Base-by-base conservation (phyloP, 139 green algal genomes). In the Zygnema circumcarinatum region DNA sequence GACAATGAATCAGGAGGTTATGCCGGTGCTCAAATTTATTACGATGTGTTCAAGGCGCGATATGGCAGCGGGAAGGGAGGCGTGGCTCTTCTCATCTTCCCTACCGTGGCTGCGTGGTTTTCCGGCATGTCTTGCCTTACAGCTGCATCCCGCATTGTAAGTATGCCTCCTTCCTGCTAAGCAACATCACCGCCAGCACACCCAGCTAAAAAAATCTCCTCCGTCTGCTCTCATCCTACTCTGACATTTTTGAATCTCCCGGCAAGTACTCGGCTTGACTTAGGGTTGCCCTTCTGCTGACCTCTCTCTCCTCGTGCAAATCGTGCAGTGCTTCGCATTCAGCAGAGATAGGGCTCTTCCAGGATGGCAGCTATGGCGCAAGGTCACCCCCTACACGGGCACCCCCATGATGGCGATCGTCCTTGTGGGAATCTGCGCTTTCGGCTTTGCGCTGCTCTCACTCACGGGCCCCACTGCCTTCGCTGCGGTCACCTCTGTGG, bases 51-150 rank as follows among this genome's bases (percentile, higher is more conserved):
- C 72, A 38, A 79, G 1, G 78, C 73, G 16, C 76, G 89, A 36
- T 92, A 74, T 76, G 76, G 80, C 39, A 83, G 35, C n/a, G 85
- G 89, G n/a, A 67, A 62, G 0, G 92, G 87, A 1, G 62, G 72
- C 3, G 40, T 92, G 47, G 84, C 78, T 2, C 67, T 92, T 67
- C 74, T 92, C 56, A 74, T 74, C 0, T 86, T 92, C 38, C 90
- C 90, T 0, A 54, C 89, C 47, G 39, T 92, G 76, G 89, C 82
- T 69, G 86, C 80, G 31, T 81, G 90, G 39, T 92, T 91, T 84
- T 88, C 85, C 38, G 90, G 91, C 72, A 88, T 76, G n/a, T 90
- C 90, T 52, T 94, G 89, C 56, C 69, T 94, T 21, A 93, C 92
- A 31, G 85, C 89, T 73, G 92, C 87, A 74, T 92, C 80, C 22